Evolutionary conservation across 2,329 filamentous ascomycete genomes (phyloP).

Genomic region (Colletotrichum sidae): DNA sequence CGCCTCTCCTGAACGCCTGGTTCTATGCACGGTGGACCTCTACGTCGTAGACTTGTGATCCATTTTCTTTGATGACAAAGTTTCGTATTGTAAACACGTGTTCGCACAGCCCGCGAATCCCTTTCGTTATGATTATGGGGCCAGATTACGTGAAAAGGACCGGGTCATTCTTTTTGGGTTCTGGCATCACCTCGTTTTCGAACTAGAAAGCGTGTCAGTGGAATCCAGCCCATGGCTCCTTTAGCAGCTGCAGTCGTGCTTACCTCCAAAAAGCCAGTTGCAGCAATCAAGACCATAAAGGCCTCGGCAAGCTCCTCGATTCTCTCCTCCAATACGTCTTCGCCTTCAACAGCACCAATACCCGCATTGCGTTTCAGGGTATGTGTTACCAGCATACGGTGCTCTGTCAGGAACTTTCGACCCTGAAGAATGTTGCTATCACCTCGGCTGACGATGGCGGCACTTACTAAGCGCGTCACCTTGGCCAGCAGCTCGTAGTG

Average conservation of each 20-base stretch:
- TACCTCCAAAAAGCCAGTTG: constrained; percentile 90
- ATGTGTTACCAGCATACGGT: constrained; percentile 85
- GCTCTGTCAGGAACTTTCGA: constrained; percentile 82
- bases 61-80: not conserved
- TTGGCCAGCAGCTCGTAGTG: constrained; percentile 88
- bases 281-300: constrained; percentile 83
- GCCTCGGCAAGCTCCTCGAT: constrained; percentile 85
- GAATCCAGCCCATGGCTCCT: constrained; percentile 5
- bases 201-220: constrained; percentile 45
- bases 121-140: not conserved
- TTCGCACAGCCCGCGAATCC: not conserved
- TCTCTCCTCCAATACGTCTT: constrained; percentile 65
- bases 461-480: constrained; percentile 83
- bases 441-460: constrained; percentile 84
- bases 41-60: constrained; percentile 6
- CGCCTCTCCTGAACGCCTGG: constrained; percentile 32
- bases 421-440: constrained; percentile 85
- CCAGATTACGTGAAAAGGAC: constrained; percentile 53
- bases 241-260: constrained; percentile 45
- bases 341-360: constrained; percentile 67
- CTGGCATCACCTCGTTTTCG: constrained; percentile 53
- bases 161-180: constrained; percentile 47
- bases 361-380: constrained; percentile 91
- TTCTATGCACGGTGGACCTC: constrained; percentile 33
- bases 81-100: no score